phyloP scores from a whole-genome alignment of 148 eudicot species.

The Fagopyrum esculentum region DNA sequence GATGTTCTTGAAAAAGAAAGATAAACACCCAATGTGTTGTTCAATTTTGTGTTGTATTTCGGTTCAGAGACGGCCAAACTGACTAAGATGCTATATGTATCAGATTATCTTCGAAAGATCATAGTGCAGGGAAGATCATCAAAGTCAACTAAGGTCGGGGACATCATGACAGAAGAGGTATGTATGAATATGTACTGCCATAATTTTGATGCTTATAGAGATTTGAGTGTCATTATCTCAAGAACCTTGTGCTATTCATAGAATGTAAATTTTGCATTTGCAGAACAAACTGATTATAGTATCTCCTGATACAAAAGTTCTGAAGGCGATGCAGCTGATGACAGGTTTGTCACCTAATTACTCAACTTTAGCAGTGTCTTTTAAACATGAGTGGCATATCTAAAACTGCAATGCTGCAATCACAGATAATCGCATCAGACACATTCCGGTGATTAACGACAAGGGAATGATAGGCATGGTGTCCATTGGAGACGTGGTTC shows the following conservation, averaged over 20 bases:
- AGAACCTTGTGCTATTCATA: background rate
- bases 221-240: background rate
- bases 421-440: slow-evolving; percentile 94
- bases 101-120: slow-evolving; percentile 98
- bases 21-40: background rate
- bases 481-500: slow-evolving; percentile 99
- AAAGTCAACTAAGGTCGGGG: slow-evolving; percentile 96
- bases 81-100: slow-evolving; percentile 8
- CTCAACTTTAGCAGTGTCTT: background rate
- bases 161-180: slow-evolving; percentile 99
- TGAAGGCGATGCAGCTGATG: slow-evolving; percentile 95
- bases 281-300: slow-evolving; percentile 99
- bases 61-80: background rate
- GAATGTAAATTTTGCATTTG: slow-evolving; percentile 5
- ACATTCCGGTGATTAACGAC: slow-evolving; percentile 77
- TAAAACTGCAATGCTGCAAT: slow-evolving; percentile 1
- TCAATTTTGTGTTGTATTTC: background rate
- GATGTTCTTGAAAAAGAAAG: background rate
- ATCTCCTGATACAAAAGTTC: slow-evolving; percentile 72
- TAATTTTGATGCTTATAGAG: background rate
- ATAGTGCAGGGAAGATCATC: slow-evolving; percentile 99
- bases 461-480: slow-evolving; percentile 88
- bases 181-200: background rate
- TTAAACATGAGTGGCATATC: background rate
- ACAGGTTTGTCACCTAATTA: slow-evolving; percentile 41